A percentile compares a stretch with the other conserved stretches of the same genome.
phyloP scores from a whole-genome alignment of 2,329 filamentous ascomycete species.

The Calonectria pteridis region DNA sequence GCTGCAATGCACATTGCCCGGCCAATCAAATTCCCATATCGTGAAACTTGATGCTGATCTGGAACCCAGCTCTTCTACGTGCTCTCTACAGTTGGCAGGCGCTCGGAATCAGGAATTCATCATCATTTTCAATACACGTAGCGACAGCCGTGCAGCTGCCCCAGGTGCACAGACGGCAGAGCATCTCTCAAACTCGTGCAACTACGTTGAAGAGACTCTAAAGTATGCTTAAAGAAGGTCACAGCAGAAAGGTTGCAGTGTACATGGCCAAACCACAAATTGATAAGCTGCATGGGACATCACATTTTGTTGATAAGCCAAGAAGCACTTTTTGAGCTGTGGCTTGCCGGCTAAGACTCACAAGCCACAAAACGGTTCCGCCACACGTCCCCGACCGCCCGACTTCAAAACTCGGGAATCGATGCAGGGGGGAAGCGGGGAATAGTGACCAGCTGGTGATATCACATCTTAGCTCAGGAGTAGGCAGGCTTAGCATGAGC shows the following conservation, averaged over 20 bases:
- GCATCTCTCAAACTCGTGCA: background rate
- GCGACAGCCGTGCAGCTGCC: background rate
- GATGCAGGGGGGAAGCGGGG: background rate
- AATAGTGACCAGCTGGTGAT: background rate
- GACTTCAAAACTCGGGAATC: background rate
- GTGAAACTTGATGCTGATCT: background rate
- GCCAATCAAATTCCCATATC: background rate
- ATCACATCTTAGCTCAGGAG: background rate
- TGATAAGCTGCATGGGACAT: background rate
- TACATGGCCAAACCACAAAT: background rate
- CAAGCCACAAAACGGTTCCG: background rate
- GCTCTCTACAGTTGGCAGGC: background rate
- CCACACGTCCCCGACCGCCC: background rate
- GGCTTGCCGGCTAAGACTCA: background rate
- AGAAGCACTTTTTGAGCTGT: background rate
- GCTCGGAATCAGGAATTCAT: background rate
- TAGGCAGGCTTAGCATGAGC: background rate
- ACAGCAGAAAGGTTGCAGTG: background rate
- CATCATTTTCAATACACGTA: background rate
- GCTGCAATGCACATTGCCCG: background rate
- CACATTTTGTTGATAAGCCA: background rate
- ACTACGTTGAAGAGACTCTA: background rate
- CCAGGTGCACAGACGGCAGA: background rate
- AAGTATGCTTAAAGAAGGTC: background rate
- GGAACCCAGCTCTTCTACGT: background rate